These are phyloP conservation scores for Erucastrum elatum DNA, from an alignment of 345 rosid genomes.

Conservation along the genomic window DNA sequence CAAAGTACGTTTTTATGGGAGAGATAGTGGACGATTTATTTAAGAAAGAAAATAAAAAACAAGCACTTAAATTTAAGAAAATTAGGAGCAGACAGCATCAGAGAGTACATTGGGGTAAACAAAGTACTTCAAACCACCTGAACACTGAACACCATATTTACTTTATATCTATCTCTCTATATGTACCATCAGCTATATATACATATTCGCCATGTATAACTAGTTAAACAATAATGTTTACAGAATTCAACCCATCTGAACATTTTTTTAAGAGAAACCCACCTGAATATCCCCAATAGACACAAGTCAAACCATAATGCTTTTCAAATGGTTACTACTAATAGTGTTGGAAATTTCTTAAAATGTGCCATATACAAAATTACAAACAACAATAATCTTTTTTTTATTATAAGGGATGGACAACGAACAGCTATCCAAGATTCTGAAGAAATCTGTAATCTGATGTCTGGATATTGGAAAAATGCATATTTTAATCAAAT, in stretches of 20 bases:
- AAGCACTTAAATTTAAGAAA: not conserved
- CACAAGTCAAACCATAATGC: too few relatives aligned
- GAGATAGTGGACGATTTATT: too few relatives aligned
- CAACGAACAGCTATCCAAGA: too few relatives aligned
- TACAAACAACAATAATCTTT: too few relatives aligned
- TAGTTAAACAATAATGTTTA: not conserved
- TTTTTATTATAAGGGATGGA: too few relatives aligned
- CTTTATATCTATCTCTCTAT: not conserved
- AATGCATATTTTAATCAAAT: too few relatives aligned
- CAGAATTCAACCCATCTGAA: not conserved
- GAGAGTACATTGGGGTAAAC: slow-evolving; percentile 26
- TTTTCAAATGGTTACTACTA: too few relatives aligned
- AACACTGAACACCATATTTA: slow-evolving; percentile 9
- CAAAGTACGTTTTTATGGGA: not conserved
- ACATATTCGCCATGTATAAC: not conserved
- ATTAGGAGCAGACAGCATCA: not conserved
- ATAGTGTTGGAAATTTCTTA: too few relatives aligned
- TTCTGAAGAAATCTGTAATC: too few relatives aligned
- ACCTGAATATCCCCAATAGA: not conserved
- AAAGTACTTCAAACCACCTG: slow-evolving; percentile 29
- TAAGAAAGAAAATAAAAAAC: not conserved
- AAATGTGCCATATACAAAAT: too few relatives aligned
- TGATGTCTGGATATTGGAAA: too few relatives aligned
- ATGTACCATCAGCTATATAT: not conserved
- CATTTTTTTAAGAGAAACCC: not conserved